Conservation (phyloP, 2,329 filamentous ascomycete species). For the Arthroderma uncinatum region DNA sequence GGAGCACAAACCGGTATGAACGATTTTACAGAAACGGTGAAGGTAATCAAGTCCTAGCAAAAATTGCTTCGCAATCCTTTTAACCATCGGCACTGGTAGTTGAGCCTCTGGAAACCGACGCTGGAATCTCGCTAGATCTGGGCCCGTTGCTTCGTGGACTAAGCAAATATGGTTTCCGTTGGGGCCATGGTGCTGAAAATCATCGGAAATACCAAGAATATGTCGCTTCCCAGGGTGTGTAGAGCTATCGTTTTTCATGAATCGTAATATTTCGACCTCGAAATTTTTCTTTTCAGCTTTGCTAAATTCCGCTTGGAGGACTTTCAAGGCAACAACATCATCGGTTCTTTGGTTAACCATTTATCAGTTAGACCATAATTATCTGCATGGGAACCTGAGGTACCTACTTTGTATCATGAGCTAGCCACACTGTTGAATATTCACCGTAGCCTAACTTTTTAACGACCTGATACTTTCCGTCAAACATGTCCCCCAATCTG, state of each 20-base stretch:
- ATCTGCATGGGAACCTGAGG: not conserved
- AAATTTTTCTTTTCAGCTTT: conserved; percentile 5
- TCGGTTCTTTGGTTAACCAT: conserved; percentile 4
- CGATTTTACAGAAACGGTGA: conserved; percentile 6
- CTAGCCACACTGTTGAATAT: conserved; percentile 12
- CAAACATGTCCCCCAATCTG: conserved; percentile 8
- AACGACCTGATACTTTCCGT: conserved; percentile 9
- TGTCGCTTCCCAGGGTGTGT: conserved; percentile 8
- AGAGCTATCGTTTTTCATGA: conserved; percentile 3
- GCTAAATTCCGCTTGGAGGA: conserved; percentile 11
- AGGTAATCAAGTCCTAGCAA: conserved; percentile 8
- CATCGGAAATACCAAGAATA: conserved; percentile 7
- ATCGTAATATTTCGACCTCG: conserved; percentile 10
- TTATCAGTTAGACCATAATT: not conserved
- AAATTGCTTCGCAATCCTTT: conserved; percentile 9
- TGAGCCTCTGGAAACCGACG: conserved; percentile 9
- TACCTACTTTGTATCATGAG: conserved; percentile 5
- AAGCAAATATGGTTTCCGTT: conserved; percentile 19
- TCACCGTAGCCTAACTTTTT: conserved; percentile 7
- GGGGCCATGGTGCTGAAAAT: conserved; percentile 18
- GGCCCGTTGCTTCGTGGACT: conserved; percentile 18
- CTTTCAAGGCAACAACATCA: conserved; percentile 8
- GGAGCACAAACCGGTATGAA: too few species aligned
- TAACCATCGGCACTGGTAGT: conserved; percentile 8
- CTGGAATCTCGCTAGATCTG: conserved; percentile 14